phyloP scores from a whole-genome alignment of 192 early-diverging fungal species.

The Kickxella alabastrina region DNA sequence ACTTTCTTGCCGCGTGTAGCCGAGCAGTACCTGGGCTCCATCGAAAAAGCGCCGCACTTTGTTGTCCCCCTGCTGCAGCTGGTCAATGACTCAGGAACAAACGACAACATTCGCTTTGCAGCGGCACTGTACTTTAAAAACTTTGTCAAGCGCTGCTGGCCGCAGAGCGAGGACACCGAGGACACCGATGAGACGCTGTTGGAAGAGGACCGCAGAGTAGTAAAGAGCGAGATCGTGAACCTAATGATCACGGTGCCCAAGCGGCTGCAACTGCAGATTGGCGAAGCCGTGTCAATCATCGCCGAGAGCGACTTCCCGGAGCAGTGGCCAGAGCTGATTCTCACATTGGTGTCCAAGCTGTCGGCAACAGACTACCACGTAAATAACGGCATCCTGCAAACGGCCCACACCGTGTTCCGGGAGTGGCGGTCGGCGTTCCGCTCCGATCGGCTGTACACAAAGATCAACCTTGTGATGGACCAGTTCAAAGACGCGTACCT shows the following conservation, averaged over 20 bases:
- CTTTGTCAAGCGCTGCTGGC: constrained; percentile 87
- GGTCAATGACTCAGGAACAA: constrained; percentile 58
- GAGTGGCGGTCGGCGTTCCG: constrained; percentile 84
- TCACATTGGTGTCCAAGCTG: constrained; percentile 72
- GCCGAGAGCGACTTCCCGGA: constrained; percentile 91
- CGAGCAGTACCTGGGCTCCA: constrained; percentile 52
- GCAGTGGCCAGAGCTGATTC: constrained; percentile 79
- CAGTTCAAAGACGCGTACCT: constrained; percentile 81
- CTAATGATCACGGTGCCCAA: constrained; percentile 81
- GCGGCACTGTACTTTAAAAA: constrained; percentile 95
- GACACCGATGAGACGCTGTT: no score
- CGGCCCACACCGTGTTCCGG: constrained; percentile 93
- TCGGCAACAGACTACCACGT: constrained; percentile 70
- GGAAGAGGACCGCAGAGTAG: constrained; percentile 64
- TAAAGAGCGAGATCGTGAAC: constrained; percentile 81
- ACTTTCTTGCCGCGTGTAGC: constrained; percentile 55
- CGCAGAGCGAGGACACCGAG: constrained; percentile 38
- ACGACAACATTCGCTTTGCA: constrained; percentile 68
- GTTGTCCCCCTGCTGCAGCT: constrained; percentile 70
- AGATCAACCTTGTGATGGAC: constrained; percentile 90
- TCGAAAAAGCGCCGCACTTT: constrained; percentile 64
- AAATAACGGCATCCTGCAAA: constrained; percentile 91
- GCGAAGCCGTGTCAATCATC: constrained; percentile 90
- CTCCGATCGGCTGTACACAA: constrained; percentile 73
- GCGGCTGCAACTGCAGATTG: constrained; percentile 80